These are phyloP conservation scores for Lactarius indigo DNA, from an alignment of 768 basidiomycete genomes.

Conservation along the genomic window DNA sequence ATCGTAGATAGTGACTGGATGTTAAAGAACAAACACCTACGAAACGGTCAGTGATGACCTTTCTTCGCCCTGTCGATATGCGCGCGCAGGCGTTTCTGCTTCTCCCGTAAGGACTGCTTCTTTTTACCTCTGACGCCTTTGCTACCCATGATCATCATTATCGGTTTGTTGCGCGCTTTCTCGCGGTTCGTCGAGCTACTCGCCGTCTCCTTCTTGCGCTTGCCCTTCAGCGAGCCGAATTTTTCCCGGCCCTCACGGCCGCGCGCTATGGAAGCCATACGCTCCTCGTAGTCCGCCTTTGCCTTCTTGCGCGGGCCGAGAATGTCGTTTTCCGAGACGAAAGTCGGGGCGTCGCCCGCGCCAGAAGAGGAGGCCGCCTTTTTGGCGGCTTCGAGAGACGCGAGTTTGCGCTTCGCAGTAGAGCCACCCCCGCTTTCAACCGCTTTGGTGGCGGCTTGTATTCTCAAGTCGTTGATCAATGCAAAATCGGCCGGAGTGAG, in stretches of 20 bases:
- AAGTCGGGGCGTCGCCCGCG: slow-evolving; percentile 46
- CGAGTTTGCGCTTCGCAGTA: slow-evolving; percentile 86
- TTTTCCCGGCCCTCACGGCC: slow-evolving; percentile 95
- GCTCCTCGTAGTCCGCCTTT: slow-evolving; percentile 91
- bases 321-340: slow-evolving; percentile 89
- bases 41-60: slow-evolving; percentile 26
- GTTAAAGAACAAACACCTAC: too few relatives aligned
- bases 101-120: slow-evolving; percentile 75
- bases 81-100: slow-evolving; percentile 60
- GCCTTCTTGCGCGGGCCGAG: slow-evolving; percentile 90
- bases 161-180: slow-evolving; percentile 90
- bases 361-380: slow-evolving; percentile 48
- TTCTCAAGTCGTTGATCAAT: slow-evolving; percentile 80
- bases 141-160: slow-evolving; percentile 89
- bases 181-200: slow-evolving; percentile 90
- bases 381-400: slow-evolving; percentile 69
- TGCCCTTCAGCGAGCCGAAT: slow-evolving; percentile 87
- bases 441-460: slow-evolving; percentile 70
- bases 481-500: slow-evolving; percentile 94
- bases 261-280: slow-evolving; percentile 86
- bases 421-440: slow-evolving; percentile 68
- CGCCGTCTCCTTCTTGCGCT: slow-evolving; percentile 76
- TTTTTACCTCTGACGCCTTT: slow-evolving; percentile 77
- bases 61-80: slow-evolving; percentile 46
- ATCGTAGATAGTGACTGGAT: too few relatives aligned